Conservation (phyloP, 352 stramenopile species). For the Pythium dissotocum region DNA sequence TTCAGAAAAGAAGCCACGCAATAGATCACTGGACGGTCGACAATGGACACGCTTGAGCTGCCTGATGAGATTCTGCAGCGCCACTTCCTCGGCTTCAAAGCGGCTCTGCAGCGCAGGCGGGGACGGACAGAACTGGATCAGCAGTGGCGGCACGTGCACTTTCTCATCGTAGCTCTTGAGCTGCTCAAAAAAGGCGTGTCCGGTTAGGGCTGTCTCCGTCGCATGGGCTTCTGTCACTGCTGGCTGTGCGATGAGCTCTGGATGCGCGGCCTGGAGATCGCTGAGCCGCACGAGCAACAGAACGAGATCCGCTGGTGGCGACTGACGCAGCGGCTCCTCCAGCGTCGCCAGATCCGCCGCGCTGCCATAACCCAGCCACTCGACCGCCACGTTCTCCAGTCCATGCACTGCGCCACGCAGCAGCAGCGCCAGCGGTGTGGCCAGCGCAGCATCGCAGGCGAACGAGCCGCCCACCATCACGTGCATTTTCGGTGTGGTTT, state of each 20-base stretch:
- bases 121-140: slow-evolving; percentile 28
- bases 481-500: slow-evolving; percentile 8
- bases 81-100: slow-evolving; percentile 22
- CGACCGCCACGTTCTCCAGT: slow-evolving; percentile 30
- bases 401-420: slow-evolving; percentile 46
- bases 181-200: slow-evolving; percentile 1
- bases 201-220: no score
- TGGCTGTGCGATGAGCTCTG: slow-evolving; percentile 37
- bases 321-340: slow-evolving; percentile 6
- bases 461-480: slow-evolving; percentile 61
- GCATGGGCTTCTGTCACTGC: no score
- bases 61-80: slow-evolving; percentile 22
- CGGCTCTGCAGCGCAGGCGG: slow-evolving; percentile 23
- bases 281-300: slow-evolving; percentile 59
- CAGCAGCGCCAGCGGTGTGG: slow-evolving; percentile 49
- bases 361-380: slow-evolving; percentile 65
- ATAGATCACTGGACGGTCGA: slow-evolving; percentile 27
- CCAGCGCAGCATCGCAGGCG: slow-evolving; percentile 56
- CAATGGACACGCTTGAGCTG: slow-evolving; percentile 31
- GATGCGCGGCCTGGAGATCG: slow-evolving; percentile 56
- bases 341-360: slow-evolving; percentile 32
- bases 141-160: slow-evolving; percentile 5
- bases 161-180: background rate
- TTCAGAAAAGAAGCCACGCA: slow-evolving; percentile 22
- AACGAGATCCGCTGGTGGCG: slow-evolving; percentile 37